Evolutionary conservation across 2,329 filamentous ascomycete genomes (phyloP), one percentile per base, ranked within the genome.

Genomic region (Akanthomyces uredinophilus): DNA sequence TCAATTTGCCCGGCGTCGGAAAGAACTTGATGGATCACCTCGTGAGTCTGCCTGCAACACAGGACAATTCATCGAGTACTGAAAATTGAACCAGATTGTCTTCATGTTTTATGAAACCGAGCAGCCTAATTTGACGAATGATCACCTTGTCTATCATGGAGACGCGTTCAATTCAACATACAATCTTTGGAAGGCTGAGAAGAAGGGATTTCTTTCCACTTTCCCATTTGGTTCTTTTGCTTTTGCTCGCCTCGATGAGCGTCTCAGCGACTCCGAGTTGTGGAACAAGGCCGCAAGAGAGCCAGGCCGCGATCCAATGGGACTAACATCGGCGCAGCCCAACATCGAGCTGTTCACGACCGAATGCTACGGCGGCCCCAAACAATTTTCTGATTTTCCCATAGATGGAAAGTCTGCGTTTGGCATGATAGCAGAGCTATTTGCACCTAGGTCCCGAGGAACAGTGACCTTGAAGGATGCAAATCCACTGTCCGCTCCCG

Each of bases 221-320:
- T 87, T 88, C 66, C 85, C 85, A 11, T 88, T 88, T 58, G 86
- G 86, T 46, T 78, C 79, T 13, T 87, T 88, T 58, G 84, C 80
- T 13, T 89, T 80, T 66, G 81, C 85, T 6, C 79, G 86, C n/a
- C 75, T 88, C 0, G 84, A 87, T 63, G 79, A 85, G 10, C 81
- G 85, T 7, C 78, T 88, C 1, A 73, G 78, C 51, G 75, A 84
- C 65, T 80, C 81, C 1, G 74, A 78, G 3, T 66, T 84, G 7
- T 88, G 86, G 86, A 76, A 76, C 3, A 72, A 76, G 5, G 81
- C 83, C 0, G 72, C 77, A 0, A 75, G 79, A 6, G 59, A 73
- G 41, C 70, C 76, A 29, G 82, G 81, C 4, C 81, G 85, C 5
- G 86, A 88, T 66, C 84, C 86, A 0, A 88, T 89, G 85, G 83